Conservation (phyloP, 805 yeast species). For the Candida arabinofermentans region DNA sequence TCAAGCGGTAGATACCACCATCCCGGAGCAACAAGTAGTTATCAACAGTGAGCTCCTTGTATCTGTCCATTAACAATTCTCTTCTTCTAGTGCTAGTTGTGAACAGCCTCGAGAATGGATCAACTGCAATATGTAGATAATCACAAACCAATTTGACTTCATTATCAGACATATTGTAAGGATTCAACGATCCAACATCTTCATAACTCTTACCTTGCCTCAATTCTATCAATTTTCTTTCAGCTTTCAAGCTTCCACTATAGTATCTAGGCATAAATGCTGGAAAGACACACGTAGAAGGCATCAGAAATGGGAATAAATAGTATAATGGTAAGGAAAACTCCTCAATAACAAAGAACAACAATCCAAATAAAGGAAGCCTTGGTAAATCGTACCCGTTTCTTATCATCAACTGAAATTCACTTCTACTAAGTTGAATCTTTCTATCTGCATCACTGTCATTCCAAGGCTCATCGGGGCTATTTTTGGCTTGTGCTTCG, state of each 20-base stretch:
- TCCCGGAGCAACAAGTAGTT: conserved; percentile 41
- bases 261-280: conserved; percentile 38
- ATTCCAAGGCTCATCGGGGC: background rate
- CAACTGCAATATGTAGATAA: conserved; percentile 36
- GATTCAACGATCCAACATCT: conserved; percentile 37
- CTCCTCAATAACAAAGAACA: conserved; percentile 55
- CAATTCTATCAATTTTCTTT: conserved; percentile 14
- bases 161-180: conserved; percentile 40
- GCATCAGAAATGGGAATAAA: conserved; percentile 52
- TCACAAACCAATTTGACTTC: conserved; percentile 34
- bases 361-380: conserved; percentile 54
- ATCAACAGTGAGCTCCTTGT: conserved; percentile 47
- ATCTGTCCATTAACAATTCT: conserved; percentile 33
- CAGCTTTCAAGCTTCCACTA: conserved; percentile 24
- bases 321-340: conserved; percentile 50
- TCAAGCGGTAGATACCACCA: conserved; percentile 45
- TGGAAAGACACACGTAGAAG: conserved; percentile 59
- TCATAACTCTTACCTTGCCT: conserved; percentile 11
- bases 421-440: conserved; percentile 32
- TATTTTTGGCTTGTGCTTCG: conserved; percentile 12
- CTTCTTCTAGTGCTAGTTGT: conserved; percentile 35
- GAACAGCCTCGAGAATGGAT: conserved; percentile 39
- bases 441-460: conserved; percentile 3
- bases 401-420: conserved; percentile 48
- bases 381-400: conserved; percentile 46